Evolutionary conservation across 352 stramenopile genomes (phyloP).

Genomic region (Globisporangium polare): DNA sequence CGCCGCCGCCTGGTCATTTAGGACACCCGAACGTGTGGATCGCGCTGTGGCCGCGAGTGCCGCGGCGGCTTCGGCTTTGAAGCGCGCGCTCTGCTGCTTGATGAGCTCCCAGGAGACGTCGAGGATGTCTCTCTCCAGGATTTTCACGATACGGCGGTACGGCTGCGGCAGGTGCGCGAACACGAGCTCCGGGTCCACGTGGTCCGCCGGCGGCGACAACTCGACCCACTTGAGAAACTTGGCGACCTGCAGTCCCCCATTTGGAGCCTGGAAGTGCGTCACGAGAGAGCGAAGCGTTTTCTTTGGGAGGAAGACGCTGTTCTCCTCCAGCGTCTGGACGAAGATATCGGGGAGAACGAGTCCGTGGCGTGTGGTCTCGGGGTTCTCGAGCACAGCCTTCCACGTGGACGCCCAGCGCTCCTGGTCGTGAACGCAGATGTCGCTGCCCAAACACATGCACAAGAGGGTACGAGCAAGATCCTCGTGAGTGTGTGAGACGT

Average conservation of each 20-base stretch:
- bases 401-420: conserved; percentile 32
- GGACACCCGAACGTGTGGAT: conserved; percentile 14
- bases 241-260: conserved; percentile 25
- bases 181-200: conserved; percentile 57
- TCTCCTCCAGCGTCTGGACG: conserved; percentile 44
- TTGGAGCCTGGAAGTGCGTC: conserved; percentile 42
- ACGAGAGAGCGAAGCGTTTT: conserved; percentile 25
- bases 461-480: too few species aligned
- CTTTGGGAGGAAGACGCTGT: conserved; percentile 33
- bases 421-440: conserved; percentile 35
- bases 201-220: conserved; percentile 41
- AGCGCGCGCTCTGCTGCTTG: conserved; percentile 33
- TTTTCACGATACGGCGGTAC: conserved; percentile 57
- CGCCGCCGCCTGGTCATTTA: background rate
- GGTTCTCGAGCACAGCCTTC: conserved; percentile 33
- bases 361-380: conserved; percentile 24
- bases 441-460: conserved; percentile 8
- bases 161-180: conserved; percentile 66
- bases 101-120: conserved; percentile 53
- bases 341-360: conserved; percentile 38
- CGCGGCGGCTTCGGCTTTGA: conserved; percentile 28
- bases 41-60: conserved; percentile 18
- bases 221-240: conserved; percentile 61
- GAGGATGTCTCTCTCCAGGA: conserved; percentile 59
- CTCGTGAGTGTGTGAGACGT: too few species aligned